phyloP scores from a whole-genome alignment of 768 basidiomycete species.

The Boletus rubescentipes region DNA sequence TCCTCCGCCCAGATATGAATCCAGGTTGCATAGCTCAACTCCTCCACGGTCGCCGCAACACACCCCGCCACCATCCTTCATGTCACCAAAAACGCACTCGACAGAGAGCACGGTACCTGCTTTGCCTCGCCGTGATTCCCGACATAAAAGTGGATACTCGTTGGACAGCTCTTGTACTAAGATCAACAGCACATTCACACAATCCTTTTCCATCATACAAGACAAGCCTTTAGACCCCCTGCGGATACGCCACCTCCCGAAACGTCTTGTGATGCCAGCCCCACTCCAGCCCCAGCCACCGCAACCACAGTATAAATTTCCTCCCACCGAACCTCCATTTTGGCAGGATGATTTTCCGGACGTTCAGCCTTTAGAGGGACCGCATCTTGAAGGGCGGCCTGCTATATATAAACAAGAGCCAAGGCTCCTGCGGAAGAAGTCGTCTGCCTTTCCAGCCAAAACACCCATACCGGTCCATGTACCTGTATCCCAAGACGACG shows the following conservation, averaged over 20 bases:
- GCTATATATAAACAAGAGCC: constrained; percentile 14
- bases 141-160: constrained; percentile 10
- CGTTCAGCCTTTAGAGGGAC: neutral
- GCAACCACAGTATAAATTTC: constrained; percentile 16
- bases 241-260: constrained; percentile 48
- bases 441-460: constrained; percentile 23
- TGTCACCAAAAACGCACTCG: constrained; percentile 2
- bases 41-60: constrained; percentile 11
- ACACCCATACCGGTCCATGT: constrained; percentile 27
- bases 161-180: constrained; percentile 6
- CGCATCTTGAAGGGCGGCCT: constrained; percentile 6
- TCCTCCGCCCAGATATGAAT: constrained; percentile 26
- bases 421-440: constrained; percentile 25
- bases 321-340: neutral
- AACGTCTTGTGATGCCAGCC: constrained; percentile 71
- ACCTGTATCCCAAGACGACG: constrained; percentile 12
- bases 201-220: constrained; percentile 7
- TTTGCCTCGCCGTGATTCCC: neutral
- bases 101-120: neutral
- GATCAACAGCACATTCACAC: neutral
- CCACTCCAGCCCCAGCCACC: constrained; percentile 48
- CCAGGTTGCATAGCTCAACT: constrained; percentile 1
- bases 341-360: constrained; percentile 11
- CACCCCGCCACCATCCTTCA: constrained; percentile 2
- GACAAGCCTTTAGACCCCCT: constrained; percentile 11